phyloP scores from a whole-genome alignment of 768 basidiomycete genomes.

The Pisolithus orientalis region DNA sequence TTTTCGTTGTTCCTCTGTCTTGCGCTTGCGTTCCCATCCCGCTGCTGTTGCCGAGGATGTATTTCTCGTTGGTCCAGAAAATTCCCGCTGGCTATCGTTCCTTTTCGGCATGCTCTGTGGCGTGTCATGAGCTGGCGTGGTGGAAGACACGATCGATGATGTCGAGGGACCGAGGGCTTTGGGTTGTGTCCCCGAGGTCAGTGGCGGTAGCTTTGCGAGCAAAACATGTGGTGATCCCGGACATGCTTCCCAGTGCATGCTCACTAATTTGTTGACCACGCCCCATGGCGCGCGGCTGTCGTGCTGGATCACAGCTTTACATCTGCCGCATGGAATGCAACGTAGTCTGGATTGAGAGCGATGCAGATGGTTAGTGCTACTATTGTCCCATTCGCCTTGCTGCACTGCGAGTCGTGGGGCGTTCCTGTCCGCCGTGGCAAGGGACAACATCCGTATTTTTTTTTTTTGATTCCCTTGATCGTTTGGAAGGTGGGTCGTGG shows the following conservation, averaged over 20 bases:
- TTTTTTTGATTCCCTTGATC: background rate
- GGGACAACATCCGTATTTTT: slow-evolving; percentile 13
- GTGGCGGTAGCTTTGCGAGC: slow-evolving; percentile 2
- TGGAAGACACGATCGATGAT: slow-evolving; percentile 2
- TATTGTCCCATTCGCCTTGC: background rate
- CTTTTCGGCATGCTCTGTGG: slow-evolving; percentile 1
- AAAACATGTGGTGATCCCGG: slow-evolving; percentile 15
- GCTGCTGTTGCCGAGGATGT: slow-evolving; percentile 7
- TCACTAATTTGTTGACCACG: slow-evolving; percentile 21
- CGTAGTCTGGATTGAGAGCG: slow-evolving; percentile 1
- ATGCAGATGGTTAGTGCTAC: background rate
- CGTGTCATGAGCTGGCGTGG: background rate
- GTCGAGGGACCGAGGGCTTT: slow-evolving; percentile 9
- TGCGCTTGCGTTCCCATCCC: slow-evolving; percentile 24
- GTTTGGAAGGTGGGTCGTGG: background rate
- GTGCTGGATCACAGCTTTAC: slow-evolving; percentile 21
- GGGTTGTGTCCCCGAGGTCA: slow-evolving; percentile 3
- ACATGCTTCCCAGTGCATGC: slow-evolving; percentile 23
- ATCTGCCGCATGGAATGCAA: slow-evolving; percentile 23
- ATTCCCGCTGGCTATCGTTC: background rate
- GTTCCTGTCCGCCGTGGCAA: slow-evolving; percentile 5
- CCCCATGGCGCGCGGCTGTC: slow-evolving; percentile 19
- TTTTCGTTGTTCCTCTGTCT: slow-evolving; percentile 22
- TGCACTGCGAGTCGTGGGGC: slow-evolving; percentile 1
- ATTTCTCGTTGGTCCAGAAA: background rate